Evolutionary conservation across 768 basidiomycete genomes (phyloP).

Genomic region (Podaxis pistillaris): DNA sequence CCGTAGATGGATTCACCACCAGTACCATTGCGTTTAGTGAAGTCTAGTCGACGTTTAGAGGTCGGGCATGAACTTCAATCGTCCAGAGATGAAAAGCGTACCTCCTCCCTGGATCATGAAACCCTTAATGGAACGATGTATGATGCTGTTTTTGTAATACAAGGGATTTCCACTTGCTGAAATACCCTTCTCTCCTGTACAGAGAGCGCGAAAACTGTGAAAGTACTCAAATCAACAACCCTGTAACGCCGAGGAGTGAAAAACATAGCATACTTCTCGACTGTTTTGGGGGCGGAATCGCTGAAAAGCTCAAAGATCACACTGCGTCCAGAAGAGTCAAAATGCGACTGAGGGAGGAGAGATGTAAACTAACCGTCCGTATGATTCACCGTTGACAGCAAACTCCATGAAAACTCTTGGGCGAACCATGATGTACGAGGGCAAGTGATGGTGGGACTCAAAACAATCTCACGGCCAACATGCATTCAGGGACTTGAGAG

Average conservation of each 20-base stretch:
- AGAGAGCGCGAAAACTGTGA: slow-evolving; percentile 81
- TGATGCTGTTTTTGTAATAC: slow-evolving; percentile 77
- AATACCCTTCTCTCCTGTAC: slow-evolving; percentile 82
- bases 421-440: slow-evolving; percentile 37
- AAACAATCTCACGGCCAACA: slow-evolving; percentile 11
- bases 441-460: slow-evolving; percentile 8
- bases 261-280: slow-evolving; percentile 63
- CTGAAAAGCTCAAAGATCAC: slow-evolving; percentile 75
- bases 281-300: slow-evolving; percentile 71
- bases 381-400: slow-evolving; percentile 42
- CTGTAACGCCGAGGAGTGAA: not conserved
- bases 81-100: slow-evolving; percentile 26
- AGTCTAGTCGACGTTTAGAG: slow-evolving; percentile 43
- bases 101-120: slow-evolving; percentile 86
- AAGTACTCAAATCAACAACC: slow-evolving; percentile 2
- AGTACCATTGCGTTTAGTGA: slow-evolving; percentile 74
- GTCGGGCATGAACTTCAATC: not conserved
- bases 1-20: slow-evolving; percentile 87
- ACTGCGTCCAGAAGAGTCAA: slow-evolving; percentile 32
- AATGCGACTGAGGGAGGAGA: not conserved
- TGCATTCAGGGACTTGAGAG: not conserved
- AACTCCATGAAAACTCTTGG: slow-evolving; percentile 74
- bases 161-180: slow-evolving; percentile 68
- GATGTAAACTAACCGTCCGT: slow-evolving; percentile 49
- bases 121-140: slow-evolving; percentile 75